Evolutionary conservation across 75 land plant species (phyloP), one percentile per base, ranked within the genome.

Genomic region (Larix kaempferi): DNA sequence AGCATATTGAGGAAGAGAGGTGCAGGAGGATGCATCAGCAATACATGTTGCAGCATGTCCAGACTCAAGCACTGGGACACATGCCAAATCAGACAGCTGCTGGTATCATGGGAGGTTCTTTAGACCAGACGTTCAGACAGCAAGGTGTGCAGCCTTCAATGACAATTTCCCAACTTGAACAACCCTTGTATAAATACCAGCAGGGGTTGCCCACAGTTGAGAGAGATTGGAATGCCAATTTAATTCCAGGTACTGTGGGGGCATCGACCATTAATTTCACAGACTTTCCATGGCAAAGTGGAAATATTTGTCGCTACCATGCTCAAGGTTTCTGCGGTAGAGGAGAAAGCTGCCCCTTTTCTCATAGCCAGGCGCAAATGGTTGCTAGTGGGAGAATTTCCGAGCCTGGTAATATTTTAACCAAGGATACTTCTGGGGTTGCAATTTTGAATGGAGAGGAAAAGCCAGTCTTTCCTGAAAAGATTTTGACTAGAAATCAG

Each of bases 381-480:
- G 10, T 52, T 11, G 6, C 25, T 10, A 49, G 27, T 12, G 59
- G 71, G 41, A 22, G 74, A 22, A 39, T 52, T 23, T 23, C 23
- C 2, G 8, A 11, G 10, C 54, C 54, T 21, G 56, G 56, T 49
- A 6, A 73, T 59, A 64, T 19, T 26, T 57, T 37, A 59, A 73
- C 23, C 12, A 52, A 72, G 74, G 27, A 44, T 37, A 56, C 56
- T 44, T 44, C 16, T 11, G 41, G 23, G 74, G 56, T 23, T 22
- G 23, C 74, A 52, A 49, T 78, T 62, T 59, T 78, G 59, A 80
- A 79, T 56, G 77, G 61, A 60, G 59, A 27, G 37, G 71, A n/a
- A 5, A 75, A 74, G 1, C 65, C 74, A 21, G 41, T 7, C 37
- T 73, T 77, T 77, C 84, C 84, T 56, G 80, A 82, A 54, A 87